These are phyloP conservation scores for Theileria orientalis DNA, from an alignment of 169 alveolate genomes.

Conservation along the genomic window DNA sequence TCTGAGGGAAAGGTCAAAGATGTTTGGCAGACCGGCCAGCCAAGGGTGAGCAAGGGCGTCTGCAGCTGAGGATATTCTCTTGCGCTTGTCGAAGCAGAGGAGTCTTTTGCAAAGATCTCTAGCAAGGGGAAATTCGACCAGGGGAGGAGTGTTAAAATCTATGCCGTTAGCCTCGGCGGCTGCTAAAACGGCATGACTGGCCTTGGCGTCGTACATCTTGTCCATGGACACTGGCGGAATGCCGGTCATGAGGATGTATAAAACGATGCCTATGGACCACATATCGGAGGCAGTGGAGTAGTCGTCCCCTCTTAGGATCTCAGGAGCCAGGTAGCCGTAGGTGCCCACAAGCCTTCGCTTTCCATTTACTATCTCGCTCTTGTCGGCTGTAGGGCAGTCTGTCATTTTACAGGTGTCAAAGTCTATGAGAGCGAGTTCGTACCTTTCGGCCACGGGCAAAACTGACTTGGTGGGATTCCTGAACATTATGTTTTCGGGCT, in stretches of 20 bases:
- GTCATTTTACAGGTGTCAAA: slow-evolving; percentile 82
- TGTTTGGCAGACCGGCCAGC: slow-evolving; percentile 71
- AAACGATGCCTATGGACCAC: slow-evolving; percentile 89
- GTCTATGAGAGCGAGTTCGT: slow-evolving; percentile 77
- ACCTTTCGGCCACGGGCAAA: slow-evolving; percentile 68
- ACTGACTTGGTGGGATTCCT: slow-evolving; percentile 71
- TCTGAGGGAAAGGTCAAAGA: slow-evolving; percentile 44
- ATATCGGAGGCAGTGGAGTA: slow-evolving; percentile 84
- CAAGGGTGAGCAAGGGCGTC: slow-evolving; percentile 88
- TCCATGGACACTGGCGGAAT: slow-evolving; percentile 89
- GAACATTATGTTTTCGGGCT: slow-evolving; percentile 84
- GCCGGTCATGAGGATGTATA: slow-evolving; percentile 88
- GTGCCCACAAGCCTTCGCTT: slow-evolving; percentile 82
- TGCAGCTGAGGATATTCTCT: slow-evolving; percentile 78
- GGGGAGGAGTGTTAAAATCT: slow-evolving; percentile 84
- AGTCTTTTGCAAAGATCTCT: slow-evolving; percentile 82
- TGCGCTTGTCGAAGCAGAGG: slow-evolving; percentile 78
- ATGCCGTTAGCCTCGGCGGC: slow-evolving; percentile 79
- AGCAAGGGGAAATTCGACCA: slow-evolving; percentile 85
- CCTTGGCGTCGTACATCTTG: slow-evolving; percentile 80
- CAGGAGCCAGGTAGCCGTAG: slow-evolving; percentile 84
- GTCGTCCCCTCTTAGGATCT: slow-evolving; percentile 81
- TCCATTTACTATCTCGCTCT: slow-evolving; percentile 64
- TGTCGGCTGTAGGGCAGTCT: slow-evolving; percentile 62
- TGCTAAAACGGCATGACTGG: slow-evolving; percentile 77